phyloP scores from a whole-genome alignment of 352 stramenopile genomes.

The Phytophthora foliorum region DNA sequence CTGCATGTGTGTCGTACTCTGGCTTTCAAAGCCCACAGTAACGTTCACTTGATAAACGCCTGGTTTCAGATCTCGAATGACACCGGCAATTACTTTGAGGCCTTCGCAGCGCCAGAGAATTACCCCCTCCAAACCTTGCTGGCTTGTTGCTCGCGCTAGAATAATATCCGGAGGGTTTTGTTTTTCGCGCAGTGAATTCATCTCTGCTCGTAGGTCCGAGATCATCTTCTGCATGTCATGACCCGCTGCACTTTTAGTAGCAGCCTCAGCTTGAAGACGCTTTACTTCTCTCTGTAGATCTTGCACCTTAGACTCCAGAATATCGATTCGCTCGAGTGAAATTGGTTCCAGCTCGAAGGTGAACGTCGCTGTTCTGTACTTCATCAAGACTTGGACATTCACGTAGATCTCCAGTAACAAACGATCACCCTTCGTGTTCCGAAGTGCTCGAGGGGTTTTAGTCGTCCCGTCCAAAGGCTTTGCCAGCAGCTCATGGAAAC shows the following conservation, averaged over 20 bases:
- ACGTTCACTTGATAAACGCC: slow-evolving; percentile 19
- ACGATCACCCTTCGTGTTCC: slow-evolving; percentile 1
- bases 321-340: slow-evolving; percentile 12
- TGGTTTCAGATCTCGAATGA: slow-evolving; percentile 4
- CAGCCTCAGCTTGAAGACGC: slow-evolving; percentile 5
- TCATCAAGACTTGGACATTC: slow-evolving; percentile 22
- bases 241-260: background rate
- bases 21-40: slow-evolving; percentile 13
- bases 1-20: background rate
- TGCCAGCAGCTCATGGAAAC: slow-evolving; percentile 4
- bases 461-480: background rate
- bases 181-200: slow-evolving; percentile 11
- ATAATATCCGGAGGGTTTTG: background rate
- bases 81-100: slow-evolving; percentile 16
- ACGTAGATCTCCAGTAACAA: slow-evolving; percentile 19
- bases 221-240: slow-evolving; percentile 14
- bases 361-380: slow-evolving; percentile 10
- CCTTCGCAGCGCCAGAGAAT: slow-evolving; percentile 15
- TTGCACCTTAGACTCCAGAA: slow-evolving; percentile 7
- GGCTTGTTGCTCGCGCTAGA: slow-evolving; percentile 17
- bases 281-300: slow-evolving; percentile 26
- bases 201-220: slow-evolving; percentile 4
- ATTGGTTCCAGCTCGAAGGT: slow-evolving; percentile 4
- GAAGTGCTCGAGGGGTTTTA: slow-evolving; percentile 7
- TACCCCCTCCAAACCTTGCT: slow-evolving; percentile 1